Conservation (phyloP, 148 eudicot species). For the Camellia sinensis region DNA sequence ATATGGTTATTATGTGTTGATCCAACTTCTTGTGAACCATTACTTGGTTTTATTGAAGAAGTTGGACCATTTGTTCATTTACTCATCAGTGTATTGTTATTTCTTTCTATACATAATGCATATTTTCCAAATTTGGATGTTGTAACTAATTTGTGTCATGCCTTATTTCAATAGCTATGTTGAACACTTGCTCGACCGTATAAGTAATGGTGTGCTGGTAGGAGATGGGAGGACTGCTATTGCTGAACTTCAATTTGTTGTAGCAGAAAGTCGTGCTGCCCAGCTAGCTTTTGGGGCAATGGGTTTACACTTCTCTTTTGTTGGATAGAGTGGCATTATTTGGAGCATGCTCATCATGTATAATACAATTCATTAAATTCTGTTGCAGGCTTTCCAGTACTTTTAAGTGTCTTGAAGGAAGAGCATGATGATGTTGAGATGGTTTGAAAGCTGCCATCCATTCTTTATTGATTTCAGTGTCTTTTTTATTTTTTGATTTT, state of each 20-base stretch:
- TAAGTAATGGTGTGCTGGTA: slow-evolving; percentile 79
- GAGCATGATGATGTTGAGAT: slow-evolving; percentile 95
- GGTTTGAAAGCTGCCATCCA: slow-evolving; percentile 43
- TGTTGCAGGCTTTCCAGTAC: slow-evolving; percentile 80
- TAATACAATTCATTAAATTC: slow-evolving; percentile 2
- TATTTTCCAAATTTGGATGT: too few relatives aligned
- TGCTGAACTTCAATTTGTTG: slow-evolving; percentile 88
- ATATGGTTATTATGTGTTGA: too few relatives aligned
- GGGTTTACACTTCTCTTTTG: slow-evolving; percentile 47
- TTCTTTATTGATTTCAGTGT: slow-evolving; percentile 3
- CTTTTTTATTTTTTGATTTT: not conserved
- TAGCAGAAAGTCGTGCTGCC: slow-evolving; percentile 85
- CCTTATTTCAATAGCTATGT: slow-evolving; percentile 89
- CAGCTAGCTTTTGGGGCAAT: slow-evolving; percentile 99
- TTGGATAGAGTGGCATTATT: slow-evolving; percentile 9
- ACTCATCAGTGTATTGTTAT: too few relatives aligned
- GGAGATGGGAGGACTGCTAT: slow-evolving; percentile 90
- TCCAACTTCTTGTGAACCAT: too few relatives aligned
- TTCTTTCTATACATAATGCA: too few relatives aligned
- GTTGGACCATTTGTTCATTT: too few relatives aligned
- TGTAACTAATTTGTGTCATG: too few relatives aligned
- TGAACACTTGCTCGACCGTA: slow-evolving; percentile 91
- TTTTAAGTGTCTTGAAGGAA: slow-evolving; percentile 78
- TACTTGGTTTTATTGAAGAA: too few relatives aligned
- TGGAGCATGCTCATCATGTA: not conserved